Evolutionary conservation across 257 asterid species (phyloP), one percentile per base, ranked within the genome.

Genomic region (Oldenlandia corymbosa): DNA sequence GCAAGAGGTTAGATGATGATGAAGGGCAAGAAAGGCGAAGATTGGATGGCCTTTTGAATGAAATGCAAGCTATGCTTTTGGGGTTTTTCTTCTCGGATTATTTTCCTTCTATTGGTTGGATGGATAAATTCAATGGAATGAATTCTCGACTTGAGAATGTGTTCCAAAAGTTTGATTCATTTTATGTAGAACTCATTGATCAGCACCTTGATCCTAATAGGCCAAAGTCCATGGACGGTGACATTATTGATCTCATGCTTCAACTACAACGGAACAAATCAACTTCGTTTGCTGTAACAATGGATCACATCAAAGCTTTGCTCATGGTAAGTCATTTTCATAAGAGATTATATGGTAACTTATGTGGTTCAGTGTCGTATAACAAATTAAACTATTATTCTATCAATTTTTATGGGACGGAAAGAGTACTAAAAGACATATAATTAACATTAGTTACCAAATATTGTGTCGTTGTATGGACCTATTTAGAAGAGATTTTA

Each of bases 51-150:
- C 23, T 41, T 13, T 10, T 26, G 8, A 21, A 11, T 3, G 65
- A 60, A 26, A 4, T 32, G 1, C 51, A 60, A 21, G 65, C 52
- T 2, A 23, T 60, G 65, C 1, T 60, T 0, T 18, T 16, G 0
- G 65, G 52, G 7, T 41, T 60, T 41, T 60, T 60, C 6, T 23
- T 60, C 51, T 43, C 65, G 9, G 65, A 60, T 60, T 37, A 41
- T 24, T 24, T 60, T 41, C 65, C 65, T 41, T 24, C 32, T 7
- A 23, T 39, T 1, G 18, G 37, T 3, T 60, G 65, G 65, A 60
- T 60, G 55, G 83, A 81, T 62, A 67, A 31, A 21, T 13, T 81
- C 16, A 42, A 74, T 0, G 86, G 86, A 6, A 69, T 72, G 81
- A 45, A 47, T 51, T 60, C 14, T 14, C 78, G 76, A 6, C 81